Evolutionary conservation across 441 rosid species (phyloP).

Genomic region (Adansonia gregorii): DNA sequence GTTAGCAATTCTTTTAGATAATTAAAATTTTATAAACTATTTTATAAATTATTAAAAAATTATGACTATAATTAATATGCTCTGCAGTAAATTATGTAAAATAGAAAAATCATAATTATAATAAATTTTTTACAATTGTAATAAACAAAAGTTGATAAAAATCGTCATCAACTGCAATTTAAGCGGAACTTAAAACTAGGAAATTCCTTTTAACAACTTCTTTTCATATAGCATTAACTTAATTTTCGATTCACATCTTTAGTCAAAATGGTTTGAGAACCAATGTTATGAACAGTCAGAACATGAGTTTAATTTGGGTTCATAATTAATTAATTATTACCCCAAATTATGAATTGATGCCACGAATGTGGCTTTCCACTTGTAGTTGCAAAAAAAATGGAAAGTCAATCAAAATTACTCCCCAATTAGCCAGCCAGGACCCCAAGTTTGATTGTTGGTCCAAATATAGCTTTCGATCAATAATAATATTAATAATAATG

Average conservation of each 20-base stretch:
- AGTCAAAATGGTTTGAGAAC: background rate
- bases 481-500: background rate
- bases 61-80: too few species aligned
- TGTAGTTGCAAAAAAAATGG: background rate
- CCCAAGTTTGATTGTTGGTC: conserved; percentile 30
- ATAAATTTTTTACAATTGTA: too few species aligned
- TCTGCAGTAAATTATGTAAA: too few species aligned
- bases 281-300: background rate
- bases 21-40: too few species aligned
- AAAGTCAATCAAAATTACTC: conserved; percentile 19
- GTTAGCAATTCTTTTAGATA: too few species aligned
- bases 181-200: too few species aligned
- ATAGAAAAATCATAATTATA: too few species aligned
- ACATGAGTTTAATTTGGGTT: background rate
- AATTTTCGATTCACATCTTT: background rate
- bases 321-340: background rate
- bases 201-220: background rate
- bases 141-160: too few species aligned
- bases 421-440: conserved; percentile 14
- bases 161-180: too few species aligned
- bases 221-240: background rate
- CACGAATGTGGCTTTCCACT: conserved; percentile 10
- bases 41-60: too few species aligned
- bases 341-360: background rate
- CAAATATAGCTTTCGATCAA: conserved; percentile 27